Evolutionary conservation across 2,329 filamentous ascomycete species (phyloP), one percentile per base, ranked within the genome.

Genomic region (Alternaria brassicicola): DNA sequence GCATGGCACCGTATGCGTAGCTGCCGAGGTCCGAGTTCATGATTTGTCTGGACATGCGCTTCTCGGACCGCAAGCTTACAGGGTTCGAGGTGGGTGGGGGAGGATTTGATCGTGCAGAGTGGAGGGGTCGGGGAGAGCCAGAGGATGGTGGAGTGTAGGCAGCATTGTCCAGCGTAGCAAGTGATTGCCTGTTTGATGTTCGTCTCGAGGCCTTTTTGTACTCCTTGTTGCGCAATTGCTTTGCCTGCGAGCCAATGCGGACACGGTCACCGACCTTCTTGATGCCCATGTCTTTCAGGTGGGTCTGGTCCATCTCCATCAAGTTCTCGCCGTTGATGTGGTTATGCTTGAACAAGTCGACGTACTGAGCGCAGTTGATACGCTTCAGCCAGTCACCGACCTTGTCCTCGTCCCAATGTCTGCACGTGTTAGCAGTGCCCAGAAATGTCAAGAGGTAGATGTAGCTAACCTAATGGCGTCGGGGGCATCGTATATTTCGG

Each of bases 261-360:
- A 99, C 94, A 52, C 95, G 89, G 78, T 99, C 95, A 64, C 95
- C 95, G 65, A 99, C 91, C 79, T 98, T 99, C 68, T 97, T 96
- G 68, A 99, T 94, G 41, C 95, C 95, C 87, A 99, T 96, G 78
- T 99, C 95, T 78, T 97, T 96, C 63, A 99, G 84, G 38, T 96
- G 92, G 55, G 93, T 89, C 82, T 97, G 96, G 78, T 99, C 95
- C 84, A 97, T 94, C 79, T 99, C 95, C 68, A 99, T 85, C 42
- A 99, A 83, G 74, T 96, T 97, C 80, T 97, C 93, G 71, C 95
- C 95, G 75, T 95, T 99, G 82, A 99, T 97, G 78, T 98, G 92
- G 77, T 99, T 97, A 74, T 88, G 80, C 88, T 79, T 91, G 79
- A 97, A 97, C 25, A 97, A 79, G 72, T 91, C 88, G 75, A 97